These are phyloP conservation scores for Gossypium lobatum DNA, from an alignment of 441 rosid species.

Conservation along the genomic window DNA sequence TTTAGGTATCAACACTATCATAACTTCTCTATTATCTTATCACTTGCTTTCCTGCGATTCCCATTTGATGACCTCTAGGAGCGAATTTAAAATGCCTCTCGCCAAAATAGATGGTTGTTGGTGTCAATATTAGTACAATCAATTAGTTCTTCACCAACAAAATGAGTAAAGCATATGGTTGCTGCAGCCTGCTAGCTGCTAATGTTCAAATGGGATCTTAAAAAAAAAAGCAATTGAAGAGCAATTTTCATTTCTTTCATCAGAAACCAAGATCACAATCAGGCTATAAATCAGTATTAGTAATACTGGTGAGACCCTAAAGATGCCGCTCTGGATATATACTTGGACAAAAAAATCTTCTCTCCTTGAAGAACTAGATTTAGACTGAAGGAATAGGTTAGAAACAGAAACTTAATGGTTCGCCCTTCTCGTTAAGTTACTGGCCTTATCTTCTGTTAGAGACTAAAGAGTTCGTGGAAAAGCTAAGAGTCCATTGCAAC, in stretches of 20 bases:
- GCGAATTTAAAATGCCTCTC: too few species aligned
- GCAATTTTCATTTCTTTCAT: neutral
- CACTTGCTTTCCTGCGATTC: too few species aligned
- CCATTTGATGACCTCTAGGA: too few species aligned
- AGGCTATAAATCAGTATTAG: neutral
- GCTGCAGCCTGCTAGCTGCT: neutral
- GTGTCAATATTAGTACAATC: too few species aligned
- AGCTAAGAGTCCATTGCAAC: slow-evolving; percentile 41
- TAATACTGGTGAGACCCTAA: neutral
- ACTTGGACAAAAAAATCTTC: neutral
- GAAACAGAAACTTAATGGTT: neutral
- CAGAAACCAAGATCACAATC: neutral
- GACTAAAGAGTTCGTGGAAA: neutral
- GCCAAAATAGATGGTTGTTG: too few species aligned
- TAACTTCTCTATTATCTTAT: too few species aligned
- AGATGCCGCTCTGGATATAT: neutral
- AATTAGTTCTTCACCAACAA: too few species aligned
- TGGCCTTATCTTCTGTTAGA: neutral
- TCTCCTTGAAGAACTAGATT: neutral
- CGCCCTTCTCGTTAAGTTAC: neutral
- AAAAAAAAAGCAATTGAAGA: neutral
- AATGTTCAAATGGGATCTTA: neutral
- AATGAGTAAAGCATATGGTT: neutral
- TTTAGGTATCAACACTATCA: too few species aligned
- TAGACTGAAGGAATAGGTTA: neutral